These are phyloP conservation scores for Vitis vinifera DNA, from an alignment of 164 flowering plant genomes.

Conservation along the genomic window ASM3070453v1 NC_081821.1:6397501-6398000, in stretches of 20 bases:
- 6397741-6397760: constrained; percentile 91
- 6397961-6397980: constrained; percentile 90
- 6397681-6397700: constrained; percentile 77
- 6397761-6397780: constrained; percentile 83
- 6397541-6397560: constrained; percentile 96
- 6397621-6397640: constrained; percentile 99
- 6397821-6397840: constrained; percentile 96
- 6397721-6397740: constrained; percentile 94
- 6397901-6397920: constrained; percentile 87
- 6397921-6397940: constrained; percentile 97
- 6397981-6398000: constrained; percentile 72
- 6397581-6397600: constrained; percentile 79
- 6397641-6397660: constrained; percentile 93
- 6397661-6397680: constrained; percentile 85
- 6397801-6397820: constrained; percentile 69
- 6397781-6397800: constrained; percentile 86
- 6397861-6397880: constrained; percentile 96
- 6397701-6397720: constrained; percentile 76
- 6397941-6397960: constrained; percentile 94
- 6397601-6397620: constrained; percentile 86
- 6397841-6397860: constrained; percentile 94
- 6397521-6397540: constrained; percentile 92
- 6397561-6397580: constrained; percentile 77
- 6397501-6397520: constrained; percentile 93
- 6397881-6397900: constrained; percentile 73